Percentiles rank a stretch among this genome's conserved stretches.
These are phyloP conservation scores for Sugiyamaella castrensis DNA, from an alignment of 1,139 yeast species.

Conservation along the genomic window DNA sequence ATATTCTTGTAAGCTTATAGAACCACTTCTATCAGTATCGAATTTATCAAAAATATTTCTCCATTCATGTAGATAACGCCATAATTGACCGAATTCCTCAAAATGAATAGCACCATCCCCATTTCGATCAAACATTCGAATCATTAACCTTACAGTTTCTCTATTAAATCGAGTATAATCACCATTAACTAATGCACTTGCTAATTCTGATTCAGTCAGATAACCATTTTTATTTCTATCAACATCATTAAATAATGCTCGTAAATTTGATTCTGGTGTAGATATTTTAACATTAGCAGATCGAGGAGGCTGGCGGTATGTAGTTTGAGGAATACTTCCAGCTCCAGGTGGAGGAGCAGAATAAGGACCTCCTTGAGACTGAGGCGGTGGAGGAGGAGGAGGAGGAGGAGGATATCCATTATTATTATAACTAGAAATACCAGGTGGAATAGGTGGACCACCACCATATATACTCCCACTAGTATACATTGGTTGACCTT, in stretches of 20 bases:
- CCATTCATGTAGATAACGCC: conserved; percentile 74
- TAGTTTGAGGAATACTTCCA: neutral
- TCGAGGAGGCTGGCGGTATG: conserved; percentile 11
- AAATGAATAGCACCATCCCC: conserved; percentile 51
- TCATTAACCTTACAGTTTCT: conserved; percentile 63
- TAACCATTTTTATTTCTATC: conserved; percentile 46
- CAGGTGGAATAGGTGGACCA: conserved; percentile 1
- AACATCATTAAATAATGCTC: conserved; percentile 31
- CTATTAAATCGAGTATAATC: conserved; percentile 62
- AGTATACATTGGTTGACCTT: conserved; percentile 8
- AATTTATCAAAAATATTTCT: conserved; percentile 63
- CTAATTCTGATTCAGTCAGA: conserved; percentile 57
- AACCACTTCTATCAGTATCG: conserved; percentile 59
- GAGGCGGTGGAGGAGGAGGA: conserved; percentile 12
- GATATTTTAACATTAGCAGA: conserved; percentile 11
- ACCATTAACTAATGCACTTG: conserved; percentile 57
- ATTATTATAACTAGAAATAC: conserved; percentile 7
- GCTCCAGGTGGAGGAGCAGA: conserved; percentile 14
- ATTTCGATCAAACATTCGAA: conserved; percentile 58
- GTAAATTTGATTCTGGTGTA: conserved; percentile 27
- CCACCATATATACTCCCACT: neutral
- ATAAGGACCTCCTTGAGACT: conserved; percentile 4
- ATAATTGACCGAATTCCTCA: conserved; percentile 66
- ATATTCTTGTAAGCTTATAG: conserved; percentile 65
- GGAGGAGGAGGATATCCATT: neutral